Percentiles rank a stretch among this genome's conserved stretches.
These are phyloP conservation scores for Plasmodium falciparum DNA, from an alignment of 169 alveolate species.

Conservation along the genomic window DNA sequence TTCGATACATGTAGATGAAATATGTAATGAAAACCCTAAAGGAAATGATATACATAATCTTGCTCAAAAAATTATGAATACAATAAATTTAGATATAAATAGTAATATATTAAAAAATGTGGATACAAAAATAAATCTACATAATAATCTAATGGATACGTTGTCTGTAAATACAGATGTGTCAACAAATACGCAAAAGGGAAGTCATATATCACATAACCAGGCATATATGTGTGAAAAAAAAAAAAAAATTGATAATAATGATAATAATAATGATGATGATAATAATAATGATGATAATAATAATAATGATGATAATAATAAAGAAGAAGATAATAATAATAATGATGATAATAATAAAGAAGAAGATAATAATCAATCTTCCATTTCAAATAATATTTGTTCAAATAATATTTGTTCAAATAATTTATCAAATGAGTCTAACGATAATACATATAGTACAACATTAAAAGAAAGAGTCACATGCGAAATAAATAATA, in stretches of 20 bases:
- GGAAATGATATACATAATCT: conserved; percentile 79
- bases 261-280: not conserved
- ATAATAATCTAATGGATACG: not conserved
- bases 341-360: not conserved
- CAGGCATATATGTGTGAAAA: not conserved
- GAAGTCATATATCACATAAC: conserved; percentile 9
- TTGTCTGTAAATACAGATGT: conserved; percentile 1
- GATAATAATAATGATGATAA: not conserved
- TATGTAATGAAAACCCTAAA: conserved; percentile 81
- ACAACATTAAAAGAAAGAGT: conserved; percentile 48
- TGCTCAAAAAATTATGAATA: conserved; percentile 81
- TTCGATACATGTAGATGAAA: conserved; percentile 78
- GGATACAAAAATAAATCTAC: not conserved
- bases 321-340: not conserved
- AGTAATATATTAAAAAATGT: conserved; percentile 19
- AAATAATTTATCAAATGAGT: not conserved
- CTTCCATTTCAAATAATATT: no score
- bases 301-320: not conserved
- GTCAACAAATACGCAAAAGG: not conserved
- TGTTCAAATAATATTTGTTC: no score
- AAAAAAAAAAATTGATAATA: not conserved
- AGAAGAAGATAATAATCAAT: no score
- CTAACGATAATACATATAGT: conserved; percentile 3
- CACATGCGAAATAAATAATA: conserved; percentile 28
- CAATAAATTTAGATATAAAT: conserved; percentile 75